Evolutionary conservation across 2,329 filamentous ascomycete genomes (phyloP), one percentile per base, ranked within the genome.

Genomic region (Monosporascus sp.): DNA sequence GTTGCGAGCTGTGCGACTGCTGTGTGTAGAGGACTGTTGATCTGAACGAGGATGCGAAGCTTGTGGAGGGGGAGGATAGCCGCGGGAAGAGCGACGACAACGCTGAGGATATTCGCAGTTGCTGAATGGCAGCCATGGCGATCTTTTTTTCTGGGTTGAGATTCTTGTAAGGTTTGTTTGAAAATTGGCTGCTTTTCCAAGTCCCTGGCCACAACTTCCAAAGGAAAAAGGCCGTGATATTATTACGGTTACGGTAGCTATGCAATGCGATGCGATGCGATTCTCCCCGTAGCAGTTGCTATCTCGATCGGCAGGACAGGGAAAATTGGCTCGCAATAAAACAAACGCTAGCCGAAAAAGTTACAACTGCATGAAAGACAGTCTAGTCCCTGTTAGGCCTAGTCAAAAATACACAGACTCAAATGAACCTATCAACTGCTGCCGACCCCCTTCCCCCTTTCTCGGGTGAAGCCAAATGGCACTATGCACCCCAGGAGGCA

Each of bases 21-120:
- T 74, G 71, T 46, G 74, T 72, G 51, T 73, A 76, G 46, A 78
- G 57, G 1, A 71, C 70, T 6, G 73, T 66, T 55, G 74, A 74
- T 62, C 72, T 70, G 47, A 75, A 71, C 27, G 74, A 68, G 24
- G 70, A 66, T 54, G 72, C 67, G 50, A 72, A 65, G 47, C 68
- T 68, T 53, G 73, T 64, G 46, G 74, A 67, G 47, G 31, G 14
- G 31, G 31, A 35, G 31, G 76, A 72, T 47, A 83, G 68, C 55
- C 78, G 75, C 49, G 84, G 82, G 53, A 88, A 70, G 58, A 88
- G 76, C 47, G 78, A 72, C 22, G 76, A 69, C 49, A 73, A 63
- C 38, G 71, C 68, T 44, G 65, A 65, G 46, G 71, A 71, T 35
- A 68, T 66, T 51, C 70, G 69, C 35, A 73, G 65, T 49, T 68